phyloP scores from a whole-genome alignment of 202 grass and related monocot species.

The Digitaria exilis region DNA sequence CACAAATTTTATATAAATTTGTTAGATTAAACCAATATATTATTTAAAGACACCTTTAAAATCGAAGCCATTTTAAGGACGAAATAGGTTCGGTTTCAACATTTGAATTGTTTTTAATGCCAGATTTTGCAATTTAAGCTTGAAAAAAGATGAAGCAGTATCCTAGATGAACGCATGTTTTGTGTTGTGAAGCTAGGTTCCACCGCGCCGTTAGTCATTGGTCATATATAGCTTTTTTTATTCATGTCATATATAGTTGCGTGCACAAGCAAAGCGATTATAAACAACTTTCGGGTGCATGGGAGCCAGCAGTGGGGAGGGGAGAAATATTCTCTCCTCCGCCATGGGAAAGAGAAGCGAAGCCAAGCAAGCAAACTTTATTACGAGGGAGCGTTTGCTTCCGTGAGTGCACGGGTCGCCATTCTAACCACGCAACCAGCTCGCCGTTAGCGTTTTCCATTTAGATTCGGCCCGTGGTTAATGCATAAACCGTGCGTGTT shows the following conservation, averaged over 20 bases:
- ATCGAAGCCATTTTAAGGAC: no score
- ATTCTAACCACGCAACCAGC: background rate
- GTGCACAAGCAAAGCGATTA: background rate
- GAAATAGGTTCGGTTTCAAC: no score
- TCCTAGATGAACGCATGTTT: background rate
- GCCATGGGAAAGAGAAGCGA: background rate
- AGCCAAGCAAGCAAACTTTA: background rate
- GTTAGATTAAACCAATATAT: no score
- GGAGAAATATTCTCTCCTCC: background rate
- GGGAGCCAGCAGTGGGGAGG: background rate
- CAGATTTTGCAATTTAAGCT: no score
- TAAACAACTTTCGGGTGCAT: background rate
- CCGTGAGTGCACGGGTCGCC: slow-evolving; percentile 5
- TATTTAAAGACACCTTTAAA: no score
- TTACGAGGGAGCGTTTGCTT: background rate
- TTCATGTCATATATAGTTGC: background rate
- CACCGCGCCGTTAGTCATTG: background rate
- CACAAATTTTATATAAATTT: no score
- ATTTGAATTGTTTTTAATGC: no score
- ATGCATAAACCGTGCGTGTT: background rate
- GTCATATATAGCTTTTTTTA: no score
- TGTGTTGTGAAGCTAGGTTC: background rate
- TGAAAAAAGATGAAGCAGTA: no score
- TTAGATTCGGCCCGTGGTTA: background rate
- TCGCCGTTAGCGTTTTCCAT: background rate